Evolutionary conservation across 1,284 basidiomycete species (phyloP).

Genomic region (Inonotus hispidus): DNA sequence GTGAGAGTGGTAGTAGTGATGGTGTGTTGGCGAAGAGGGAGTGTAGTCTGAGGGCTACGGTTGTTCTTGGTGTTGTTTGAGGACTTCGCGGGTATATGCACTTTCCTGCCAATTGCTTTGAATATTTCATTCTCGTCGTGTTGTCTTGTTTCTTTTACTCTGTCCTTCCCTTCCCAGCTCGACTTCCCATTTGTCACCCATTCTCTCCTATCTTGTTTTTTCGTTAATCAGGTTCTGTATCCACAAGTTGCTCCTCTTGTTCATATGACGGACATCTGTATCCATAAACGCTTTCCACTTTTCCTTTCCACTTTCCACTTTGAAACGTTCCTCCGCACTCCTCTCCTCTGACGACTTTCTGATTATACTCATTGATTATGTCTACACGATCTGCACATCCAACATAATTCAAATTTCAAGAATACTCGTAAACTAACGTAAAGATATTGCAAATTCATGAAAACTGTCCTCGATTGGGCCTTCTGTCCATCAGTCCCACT

Average conservation of each 20-base stretch:
- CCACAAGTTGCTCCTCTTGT: neutral
- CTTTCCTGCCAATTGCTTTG: neutral
- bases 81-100: neutral
- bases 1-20: slow-evolving; percentile 16
- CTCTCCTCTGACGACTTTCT: no score
- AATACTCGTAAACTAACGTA: no score
- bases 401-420: no score
- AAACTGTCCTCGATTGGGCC: no score
- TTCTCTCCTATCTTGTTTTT: neutral
- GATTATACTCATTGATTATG: no score
- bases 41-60: slow-evolving; percentile 66
- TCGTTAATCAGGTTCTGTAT: neutral
- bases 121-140: neutral
- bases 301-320: no score
- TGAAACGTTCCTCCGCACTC: no score
- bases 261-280: neutral
- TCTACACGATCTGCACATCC: no score
- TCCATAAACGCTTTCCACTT: neutral
- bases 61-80: slow-evolving; percentile 69
- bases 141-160: neutral
- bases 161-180: neutral
- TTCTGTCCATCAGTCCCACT: no score
- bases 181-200: no score
- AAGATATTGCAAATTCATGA: no score
- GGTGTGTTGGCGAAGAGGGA: slow-evolving; percentile 33